A percentile compares a stretch with the other conserved stretches of the same genome.
These are phyloP conservation scores for Citrus trifoliata DNA, from an alignment of 345 rosid species.

Conservation along the genomic window DNA sequence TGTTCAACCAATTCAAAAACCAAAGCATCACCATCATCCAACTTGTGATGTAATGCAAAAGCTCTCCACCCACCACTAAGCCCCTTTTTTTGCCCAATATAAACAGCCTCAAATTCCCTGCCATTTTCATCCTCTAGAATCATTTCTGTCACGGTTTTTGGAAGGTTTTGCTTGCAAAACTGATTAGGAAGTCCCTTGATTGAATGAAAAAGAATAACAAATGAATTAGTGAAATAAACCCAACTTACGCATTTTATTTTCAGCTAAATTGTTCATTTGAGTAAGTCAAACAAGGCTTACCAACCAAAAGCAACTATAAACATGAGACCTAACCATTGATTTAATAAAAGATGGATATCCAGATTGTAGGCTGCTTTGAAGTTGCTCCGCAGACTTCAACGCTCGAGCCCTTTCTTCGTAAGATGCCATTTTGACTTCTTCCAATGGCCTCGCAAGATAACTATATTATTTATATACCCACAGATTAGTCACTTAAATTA, in stretches of 20 bases:
- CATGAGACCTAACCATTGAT: conserved; percentile 72
- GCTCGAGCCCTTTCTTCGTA: conserved; percentile 40
- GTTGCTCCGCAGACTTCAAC: conserved; percentile 39
- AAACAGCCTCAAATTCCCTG: conserved; percentile 25
- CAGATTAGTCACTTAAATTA: background rate
- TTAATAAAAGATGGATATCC: conserved; percentile 53
- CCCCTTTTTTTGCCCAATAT: conserved; percentile 27
- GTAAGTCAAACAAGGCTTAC: conserved; percentile 28
- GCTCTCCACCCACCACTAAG: conserved; percentile 59
- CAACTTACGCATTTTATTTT: background rate
- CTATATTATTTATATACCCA: conserved; percentile 18
- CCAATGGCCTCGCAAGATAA: conserved; percentile 45
- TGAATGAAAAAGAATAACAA: background rate
- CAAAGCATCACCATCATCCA: conserved; percentile 47
- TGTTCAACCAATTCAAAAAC: conserved; percentile 40
- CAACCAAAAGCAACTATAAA: conserved; percentile 73
- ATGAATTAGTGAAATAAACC: background rate
- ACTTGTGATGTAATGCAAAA: conserved; percentile 42
- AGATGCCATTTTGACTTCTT: conserved; percentile 45
- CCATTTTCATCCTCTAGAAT: conserved; percentile 38
- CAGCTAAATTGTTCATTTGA: background rate
- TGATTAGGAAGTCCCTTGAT: conserved; percentile 40
- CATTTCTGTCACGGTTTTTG: conserved; percentile 19
- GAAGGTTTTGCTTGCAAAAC: conserved; percentile 39
- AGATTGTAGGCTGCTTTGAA: conserved; percentile 33